Evolutionary conservation across 2,329 filamentous ascomycete species (phyloP), one percentile per base, ranked within the genome.

Genomic region (Colletotrichum incanum): DNA sequence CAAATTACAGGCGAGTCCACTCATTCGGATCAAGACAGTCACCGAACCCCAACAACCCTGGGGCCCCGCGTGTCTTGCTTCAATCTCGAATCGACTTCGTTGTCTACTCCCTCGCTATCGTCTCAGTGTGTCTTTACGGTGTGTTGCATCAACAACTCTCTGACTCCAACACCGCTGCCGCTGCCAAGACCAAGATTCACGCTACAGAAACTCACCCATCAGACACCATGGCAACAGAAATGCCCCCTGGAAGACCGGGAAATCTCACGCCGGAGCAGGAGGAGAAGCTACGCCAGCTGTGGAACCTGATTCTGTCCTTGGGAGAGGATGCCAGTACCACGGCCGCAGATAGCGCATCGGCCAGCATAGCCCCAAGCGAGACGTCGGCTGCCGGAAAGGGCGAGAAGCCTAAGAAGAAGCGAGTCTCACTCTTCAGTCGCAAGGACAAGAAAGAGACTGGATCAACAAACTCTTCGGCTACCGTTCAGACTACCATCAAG

Each of bases 181-280:
- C n/a, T 54, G 26, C 54, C 60, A 34, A 64, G n/a, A 23, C 64
- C 39, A 49, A 55, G 6, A 18, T 31, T 1, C 58, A 18, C 18
- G n/a, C 41, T 6, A 16, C 45, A 26, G 55, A 34, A 26, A 12
- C 28, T 31, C 43, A 14, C 12, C 20, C 28, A 20, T 76, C 20
- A 43, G 73, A 76, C 72, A 74, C 50, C 41, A 87, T 87, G 86
- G 77, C 85, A 52, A 77, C 78, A 39, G 82, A 87, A 76, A 73
- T 79, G 28, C 88, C 88, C 55, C 89, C 92, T 47, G 96, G 96
- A 65, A 91, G 95, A 73, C 90, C 94, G 66, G 95, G 94, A 71
- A 98, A 94, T 76, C 87, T 99, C 71, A 98, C 95, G n/a, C 82
- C 91, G 3, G 95, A 98, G 74, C 92, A 99, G 84, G 94, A 98